Conservation (phyloP, 352 stramenopile species). For the Globisporangium acanthophoron region DNA sequence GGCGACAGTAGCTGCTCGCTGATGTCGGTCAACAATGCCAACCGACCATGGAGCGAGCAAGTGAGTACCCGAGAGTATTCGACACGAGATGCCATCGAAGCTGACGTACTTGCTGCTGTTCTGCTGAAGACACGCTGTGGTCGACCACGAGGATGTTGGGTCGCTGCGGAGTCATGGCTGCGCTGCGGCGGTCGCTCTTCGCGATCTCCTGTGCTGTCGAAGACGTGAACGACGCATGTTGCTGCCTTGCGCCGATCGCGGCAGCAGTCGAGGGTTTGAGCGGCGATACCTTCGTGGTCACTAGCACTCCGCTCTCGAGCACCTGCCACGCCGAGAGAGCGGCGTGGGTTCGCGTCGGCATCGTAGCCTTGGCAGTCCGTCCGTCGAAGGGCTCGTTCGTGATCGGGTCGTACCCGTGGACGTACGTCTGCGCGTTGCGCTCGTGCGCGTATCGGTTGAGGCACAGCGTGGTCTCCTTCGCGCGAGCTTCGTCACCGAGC, state of each 20-base stretch:
- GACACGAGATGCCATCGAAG: too few species aligned
- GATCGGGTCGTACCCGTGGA: conserved; percentile 62
- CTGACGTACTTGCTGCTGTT: too few species aligned
- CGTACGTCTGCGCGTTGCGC: conserved; percentile 43
- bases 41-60: not conserved
- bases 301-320: conserved; percentile 31
- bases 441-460: conserved; percentile 62
- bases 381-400: conserved; percentile 55
- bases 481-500: conserved; percentile 28
- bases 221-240: not conserved
- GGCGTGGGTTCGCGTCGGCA: conserved; percentile 42
- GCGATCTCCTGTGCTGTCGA: not conserved
- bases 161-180: conserved; percentile 4
- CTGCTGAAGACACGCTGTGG: not conserved
- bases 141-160: conserved; percentile 32
- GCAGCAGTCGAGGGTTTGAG: not conserved
- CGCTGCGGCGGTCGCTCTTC: not conserved
- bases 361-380: conserved; percentile 34
- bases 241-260: not conserved
- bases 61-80: too few species aligned
- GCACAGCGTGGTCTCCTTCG: conserved; percentile 35
- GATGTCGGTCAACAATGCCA: too few species aligned
- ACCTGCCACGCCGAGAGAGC: conserved; percentile 38
- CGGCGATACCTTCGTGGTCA: conserved; percentile 21
- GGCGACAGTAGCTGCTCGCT: too few species aligned